Evolutionary conservation across 768 basidiomycete species (phyloP).

Genomic region (Tulasnella sp.): DNA sequence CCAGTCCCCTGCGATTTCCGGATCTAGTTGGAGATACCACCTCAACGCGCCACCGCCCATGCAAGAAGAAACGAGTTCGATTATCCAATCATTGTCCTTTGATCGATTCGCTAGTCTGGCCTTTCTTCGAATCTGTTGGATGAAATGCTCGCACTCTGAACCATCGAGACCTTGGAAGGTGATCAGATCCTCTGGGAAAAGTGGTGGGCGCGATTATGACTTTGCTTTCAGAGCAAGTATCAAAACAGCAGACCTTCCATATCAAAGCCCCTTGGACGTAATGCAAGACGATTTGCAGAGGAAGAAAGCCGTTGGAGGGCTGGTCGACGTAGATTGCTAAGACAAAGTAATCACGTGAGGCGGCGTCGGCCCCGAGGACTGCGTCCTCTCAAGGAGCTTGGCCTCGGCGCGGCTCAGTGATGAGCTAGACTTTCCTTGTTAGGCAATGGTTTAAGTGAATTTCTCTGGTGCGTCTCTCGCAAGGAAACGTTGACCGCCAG

Average conservation of each 20-base stretch:
- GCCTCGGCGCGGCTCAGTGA: no score
- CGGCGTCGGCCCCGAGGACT: background rate
- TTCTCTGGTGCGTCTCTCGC: no score
- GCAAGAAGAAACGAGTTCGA: constrained; percentile 17
- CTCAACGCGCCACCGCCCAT: background rate
- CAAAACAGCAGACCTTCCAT: background rate
- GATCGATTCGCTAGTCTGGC: background rate
- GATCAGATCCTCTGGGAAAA: background rate
- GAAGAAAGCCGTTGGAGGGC: background rate
- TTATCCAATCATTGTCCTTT: constrained; percentile 22
- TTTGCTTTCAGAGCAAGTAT: background rate
- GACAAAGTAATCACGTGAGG: background rate
- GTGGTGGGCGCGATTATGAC: background rate
- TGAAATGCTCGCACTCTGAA: constrained; percentile 18
- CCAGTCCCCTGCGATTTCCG: constrained; percentile 22
- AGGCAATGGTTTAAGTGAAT: no score
- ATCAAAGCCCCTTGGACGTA: background rate
- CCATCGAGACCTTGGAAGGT: constrained; percentile 13
- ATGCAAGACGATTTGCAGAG: background rate
- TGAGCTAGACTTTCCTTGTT: no score
- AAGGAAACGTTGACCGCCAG: no score
- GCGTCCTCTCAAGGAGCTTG: no score
- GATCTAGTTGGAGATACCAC: constrained; percentile 13
- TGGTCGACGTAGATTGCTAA: no score
- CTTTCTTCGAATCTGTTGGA: constrained; percentile 8